Percentiles rank a stretch among this genome's conserved stretches.
Conservation (phyloP, 148 eudicot genomes). For the Simmondsia chinensis region DNA sequence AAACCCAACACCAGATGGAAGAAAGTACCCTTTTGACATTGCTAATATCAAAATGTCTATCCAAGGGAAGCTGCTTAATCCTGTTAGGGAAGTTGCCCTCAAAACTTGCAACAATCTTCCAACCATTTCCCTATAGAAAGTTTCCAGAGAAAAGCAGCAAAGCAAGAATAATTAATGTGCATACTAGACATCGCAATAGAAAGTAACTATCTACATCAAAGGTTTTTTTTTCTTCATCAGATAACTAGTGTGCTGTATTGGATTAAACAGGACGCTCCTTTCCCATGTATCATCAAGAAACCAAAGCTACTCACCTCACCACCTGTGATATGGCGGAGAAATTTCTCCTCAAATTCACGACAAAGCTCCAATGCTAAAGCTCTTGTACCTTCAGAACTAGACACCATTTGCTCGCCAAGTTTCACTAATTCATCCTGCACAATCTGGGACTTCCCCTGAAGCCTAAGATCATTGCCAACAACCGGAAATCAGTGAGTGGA, state of each 20-base stretch:
- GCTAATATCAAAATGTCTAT: conserved; percentile 88
- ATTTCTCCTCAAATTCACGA: conserved; percentile 97
- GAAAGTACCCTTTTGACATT: conserved; percentile 85
- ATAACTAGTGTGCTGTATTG: too few species aligned
- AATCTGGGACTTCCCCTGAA: conserved; percentile 92
- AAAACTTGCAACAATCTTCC: conserved; percentile 92
- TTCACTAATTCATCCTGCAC: conserved; percentile 90
- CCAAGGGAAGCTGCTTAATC: conserved; percentile 94
- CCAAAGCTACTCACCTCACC: conserved; percentile 70
- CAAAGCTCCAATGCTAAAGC: conserved; percentile 98
- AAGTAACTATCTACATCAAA: too few species aligned
- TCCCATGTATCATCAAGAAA: background rate
- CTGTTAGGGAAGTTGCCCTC: conserved; percentile 97
- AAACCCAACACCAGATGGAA: background rate
- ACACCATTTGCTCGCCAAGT: conserved; percentile 94
- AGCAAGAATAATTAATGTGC: background rate
- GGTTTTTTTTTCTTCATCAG: too few species aligned
- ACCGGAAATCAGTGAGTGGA: background rate
- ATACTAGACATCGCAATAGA: background rate
- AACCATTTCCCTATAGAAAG: conserved; percentile 77
- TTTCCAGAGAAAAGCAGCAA: background rate
- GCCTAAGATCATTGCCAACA: conserved; percentile 32
- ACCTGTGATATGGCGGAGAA: conserved; percentile 78
- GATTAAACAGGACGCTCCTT: background rate
- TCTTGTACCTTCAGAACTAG: conserved; percentile 87